Evolutionary conservation across 305 asterid genomes (phyloP), one percentile per base, ranked within the genome.

Genomic region (Lippia alba): DNA sequence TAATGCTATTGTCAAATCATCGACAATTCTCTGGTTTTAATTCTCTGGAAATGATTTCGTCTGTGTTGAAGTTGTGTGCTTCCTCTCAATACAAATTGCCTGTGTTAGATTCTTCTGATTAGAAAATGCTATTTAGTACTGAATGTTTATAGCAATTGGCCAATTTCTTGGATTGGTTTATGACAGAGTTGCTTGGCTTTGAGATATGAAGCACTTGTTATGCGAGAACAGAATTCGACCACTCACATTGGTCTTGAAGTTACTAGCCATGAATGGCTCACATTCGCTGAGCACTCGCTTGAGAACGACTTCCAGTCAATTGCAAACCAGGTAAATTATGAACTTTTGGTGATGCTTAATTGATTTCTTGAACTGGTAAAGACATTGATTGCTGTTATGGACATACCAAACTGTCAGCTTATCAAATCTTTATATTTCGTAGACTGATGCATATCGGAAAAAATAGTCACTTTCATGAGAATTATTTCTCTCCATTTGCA

Each of bases 161-260:
- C 11, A 18, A 70, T 58, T 36, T 17, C 17, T 66, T 55, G 7
- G 16, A 58, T 74, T 56, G 59, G 48, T 51, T 53, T 70, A 67
- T 51, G 46, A 19, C 81, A 90, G 98, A 89, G 91, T 83, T 93
- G 91, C 83, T 79, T 93, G 86, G 89, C 96, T 46, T 78, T 92
- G 94, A 82, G 96, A 80, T 93, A 93, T 57, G 97, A 92, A 75
- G 98, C 97, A 60, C 73, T 92, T 77, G 71, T 86, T 67, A 74
- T 92, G 96, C 84, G 96, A 79, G 93, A 92, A 34, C 79, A 84
- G 55, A 82, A 74, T 78, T 71, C 92, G 36, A 54, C 76, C 20
- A 11, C 63, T 72, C 79, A 90, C 77, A 72, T 76, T 20, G 77
- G 76, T 77, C 91, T 89, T 50, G 80, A 77, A 74, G 98, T 90